Conservation (phyloP, 2,329 filamentous ascomycete species). For the Penicillium digitatum region DNA sequence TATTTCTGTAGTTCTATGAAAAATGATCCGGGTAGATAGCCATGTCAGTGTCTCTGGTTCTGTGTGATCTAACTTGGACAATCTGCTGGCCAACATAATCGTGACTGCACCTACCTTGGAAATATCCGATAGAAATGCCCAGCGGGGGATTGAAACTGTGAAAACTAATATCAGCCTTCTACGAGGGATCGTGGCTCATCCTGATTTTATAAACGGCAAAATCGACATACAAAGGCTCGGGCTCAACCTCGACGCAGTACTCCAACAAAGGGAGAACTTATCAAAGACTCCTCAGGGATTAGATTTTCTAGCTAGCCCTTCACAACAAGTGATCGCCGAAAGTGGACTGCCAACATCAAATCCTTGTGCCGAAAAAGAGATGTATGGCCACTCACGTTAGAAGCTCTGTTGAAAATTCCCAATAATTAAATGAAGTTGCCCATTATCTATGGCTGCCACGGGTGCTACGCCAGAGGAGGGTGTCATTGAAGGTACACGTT, state of each 20-base stretch:
- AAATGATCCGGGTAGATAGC: constrained; percentile 56
- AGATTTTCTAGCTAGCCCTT: background rate
- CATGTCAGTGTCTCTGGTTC: constrained; percentile 46
- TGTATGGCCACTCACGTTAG: constrained; percentile 53
- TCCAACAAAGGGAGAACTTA: constrained; percentile 33
- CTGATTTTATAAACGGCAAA: constrained; percentile 47
- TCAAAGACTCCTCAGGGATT: constrained; percentile 16
- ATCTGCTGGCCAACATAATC: constrained; percentile 57
- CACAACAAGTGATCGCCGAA: constrained; percentile 11
- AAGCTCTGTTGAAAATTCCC: constrained; percentile 26
- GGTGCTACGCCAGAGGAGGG: constrained; percentile 51
- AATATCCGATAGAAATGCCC: constrained; percentile 52
- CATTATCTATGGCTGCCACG: constrained; percentile 55
- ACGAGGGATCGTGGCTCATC: constrained; percentile 50
- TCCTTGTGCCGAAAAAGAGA: constrained; percentile 56
- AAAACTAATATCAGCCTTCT: constrained; percentile 57
- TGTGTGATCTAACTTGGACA: constrained; percentile 56
- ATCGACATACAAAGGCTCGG: constrained; percentile 60
- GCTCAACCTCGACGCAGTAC: constrained; percentile 42
- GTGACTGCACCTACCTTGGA: constrained; percentile 53
- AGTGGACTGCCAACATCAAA: constrained; percentile 32
- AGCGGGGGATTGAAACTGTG: constrained; percentile 53
- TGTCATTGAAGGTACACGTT: constrained; percentile 54
- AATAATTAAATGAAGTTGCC: constrained; percentile 21
- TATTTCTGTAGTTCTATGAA: too few relatives aligned